These are phyloP conservation scores for Setaria viridis DNA, from an alignment of 202 grass and related monocot species.

Conservation along the genomic window DNA sequence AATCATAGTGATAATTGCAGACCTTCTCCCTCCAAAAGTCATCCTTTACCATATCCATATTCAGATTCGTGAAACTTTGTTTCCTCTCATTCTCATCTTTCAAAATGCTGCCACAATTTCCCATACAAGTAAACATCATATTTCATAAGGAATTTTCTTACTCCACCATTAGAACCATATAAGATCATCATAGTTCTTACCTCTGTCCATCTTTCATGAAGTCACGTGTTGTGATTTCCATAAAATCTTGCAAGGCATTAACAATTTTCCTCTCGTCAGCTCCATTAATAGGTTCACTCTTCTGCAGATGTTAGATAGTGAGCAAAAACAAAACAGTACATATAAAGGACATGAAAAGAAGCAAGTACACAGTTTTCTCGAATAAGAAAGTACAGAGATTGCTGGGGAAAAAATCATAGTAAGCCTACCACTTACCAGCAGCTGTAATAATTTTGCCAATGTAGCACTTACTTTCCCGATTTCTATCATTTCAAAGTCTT, in stretches of 20 bases:
- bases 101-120: conserved; percentile 51
- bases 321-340: conserved; percentile 37
- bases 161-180: conserved; percentile 10
- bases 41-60: conserved; percentile 53
- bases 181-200: conserved; percentile 53
- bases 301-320: conserved; percentile 41
- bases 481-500: conserved; percentile 70
- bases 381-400: neutral
- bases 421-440: conserved; percentile 60
- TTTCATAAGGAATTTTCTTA: conserved; percentile 3
- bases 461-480: conserved; percentile 70
- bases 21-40: conserved; percentile 88
- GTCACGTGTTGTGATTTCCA: conserved; percentile 88
- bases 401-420: neutral
- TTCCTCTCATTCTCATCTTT: conserved; percentile 54
- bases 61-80: conserved; percentile 66
- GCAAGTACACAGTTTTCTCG: neutral
- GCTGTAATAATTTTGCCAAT: conserved; percentile 72
- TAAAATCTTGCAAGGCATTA: conserved; percentile 91
- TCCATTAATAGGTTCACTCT: conserved; percentile 37
- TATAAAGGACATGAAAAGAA: conserved; percentile 1
- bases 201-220: conserved; percentile 63
- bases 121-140: conserved; percentile 38
- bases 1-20: conserved; percentile 29
- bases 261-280: conserved; percentile 58